phyloP scores from a whole-genome alignment of 495 filamentous ascomycete species.

The Penicillium desertorum region DNA sequence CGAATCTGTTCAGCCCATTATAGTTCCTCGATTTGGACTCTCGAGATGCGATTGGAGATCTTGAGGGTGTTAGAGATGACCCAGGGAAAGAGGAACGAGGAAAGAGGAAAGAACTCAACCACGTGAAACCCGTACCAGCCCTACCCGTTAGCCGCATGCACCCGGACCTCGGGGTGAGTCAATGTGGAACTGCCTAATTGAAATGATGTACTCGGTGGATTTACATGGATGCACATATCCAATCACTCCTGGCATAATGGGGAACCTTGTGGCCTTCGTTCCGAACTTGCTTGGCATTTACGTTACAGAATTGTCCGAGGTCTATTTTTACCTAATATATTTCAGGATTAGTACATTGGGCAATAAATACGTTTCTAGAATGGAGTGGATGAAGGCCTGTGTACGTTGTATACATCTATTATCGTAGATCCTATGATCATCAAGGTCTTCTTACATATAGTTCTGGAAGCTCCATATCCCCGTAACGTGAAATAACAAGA shows the following conservation, averaged over 20 bases:
- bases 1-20: constrained; percentile 9
- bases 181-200: background rate
- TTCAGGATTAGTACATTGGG: too few relatives aligned
- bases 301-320: background rate
- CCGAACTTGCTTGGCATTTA: too few relatives aligned
- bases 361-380: background rate
- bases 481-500: background rate
- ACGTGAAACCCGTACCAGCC: background rate
- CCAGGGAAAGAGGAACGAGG: background rate
- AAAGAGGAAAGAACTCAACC: background rate
- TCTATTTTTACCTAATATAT: background rate
- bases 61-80: background rate
- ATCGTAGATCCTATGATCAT: background rate
- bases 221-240: too few relatives aligned
- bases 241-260: too few relatives aligned
- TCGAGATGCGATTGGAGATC: background rate
- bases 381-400: background rate
- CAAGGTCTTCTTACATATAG: background rate
- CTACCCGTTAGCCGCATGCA: constrained; percentile 4
- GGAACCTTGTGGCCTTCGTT: too few relatives aligned
- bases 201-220: background rate
- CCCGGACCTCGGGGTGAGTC: too few relatives aligned
- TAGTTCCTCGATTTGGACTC: background rate
- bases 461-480: background rate
- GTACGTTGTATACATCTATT: background rate